Conservation (phyloP, 2,329 filamentous ascomycete genomes). For the Clonostachys rosea region DNA sequence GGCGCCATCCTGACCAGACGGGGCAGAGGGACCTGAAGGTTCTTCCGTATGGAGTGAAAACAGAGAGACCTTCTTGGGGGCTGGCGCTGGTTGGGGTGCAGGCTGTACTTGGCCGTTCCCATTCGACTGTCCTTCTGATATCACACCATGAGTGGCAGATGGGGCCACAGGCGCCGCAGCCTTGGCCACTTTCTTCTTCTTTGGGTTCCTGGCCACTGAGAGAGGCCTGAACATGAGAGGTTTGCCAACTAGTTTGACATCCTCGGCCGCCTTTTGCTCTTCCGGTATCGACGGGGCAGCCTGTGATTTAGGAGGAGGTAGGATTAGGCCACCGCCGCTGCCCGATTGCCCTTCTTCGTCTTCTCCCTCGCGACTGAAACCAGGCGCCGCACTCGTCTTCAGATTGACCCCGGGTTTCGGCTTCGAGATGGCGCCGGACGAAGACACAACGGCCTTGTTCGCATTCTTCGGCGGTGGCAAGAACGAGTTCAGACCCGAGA, state of each 20-base stretch:
- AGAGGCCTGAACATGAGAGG: slow-evolving; percentile 85
- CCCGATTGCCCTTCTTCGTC: slow-evolving; percentile 13
- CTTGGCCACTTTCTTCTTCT: slow-evolving; percentile 58
- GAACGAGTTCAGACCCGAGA: slow-evolving; percentile 81
- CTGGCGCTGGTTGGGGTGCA: slow-evolving; percentile 12
- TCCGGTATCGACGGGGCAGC: slow-evolving; percentile 44
- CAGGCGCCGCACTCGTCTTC: slow-evolving; percentile 79
- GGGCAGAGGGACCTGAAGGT: slow-evolving; percentile 12
- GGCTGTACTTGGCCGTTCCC: neutral
- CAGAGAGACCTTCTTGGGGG: slow-evolving; percentile 57
- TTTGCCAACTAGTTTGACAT: slow-evolving; percentile 69
- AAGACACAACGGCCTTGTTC: slow-evolving; percentile 19
- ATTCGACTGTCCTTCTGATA: slow-evolving; percentile 4
- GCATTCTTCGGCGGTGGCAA: slow-evolving; percentile 76
- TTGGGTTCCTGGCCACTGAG: slow-evolving; percentile 72
- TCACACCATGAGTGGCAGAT: neutral
- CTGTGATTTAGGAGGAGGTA: slow-evolving; percentile 34
- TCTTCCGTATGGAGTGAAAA: slow-evolving; percentile 58
- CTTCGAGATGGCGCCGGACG: slow-evolving; percentile 13
- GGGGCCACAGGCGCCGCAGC: slow-evolving; percentile 8
- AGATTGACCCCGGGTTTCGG: slow-evolving; percentile 49
- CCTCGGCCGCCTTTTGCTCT: slow-evolving; percentile 54
- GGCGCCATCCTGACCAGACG: slow-evolving; percentile 12
- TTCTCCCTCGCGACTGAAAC: slow-evolving; percentile 61
- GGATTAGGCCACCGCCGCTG: slow-evolving; percentile 12